Conservation (phyloP, 2,329 filamentous ascomycete genomes). For the Microsporum canis region DNA sequence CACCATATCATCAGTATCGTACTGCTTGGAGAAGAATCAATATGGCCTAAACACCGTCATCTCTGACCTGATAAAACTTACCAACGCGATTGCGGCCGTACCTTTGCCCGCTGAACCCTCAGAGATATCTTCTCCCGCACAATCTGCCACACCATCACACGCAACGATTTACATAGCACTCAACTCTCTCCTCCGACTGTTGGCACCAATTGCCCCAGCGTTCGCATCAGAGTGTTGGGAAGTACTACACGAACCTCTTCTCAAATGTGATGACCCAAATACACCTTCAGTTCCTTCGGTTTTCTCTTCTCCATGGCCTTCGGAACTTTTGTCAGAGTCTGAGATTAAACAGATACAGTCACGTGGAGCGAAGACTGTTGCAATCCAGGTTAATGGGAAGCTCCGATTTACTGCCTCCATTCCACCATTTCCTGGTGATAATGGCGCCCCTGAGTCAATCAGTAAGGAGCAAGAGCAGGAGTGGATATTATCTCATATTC, state of each 20-base stretch:
- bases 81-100: constrained; percentile 52
- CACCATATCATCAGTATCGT: constrained; percentile 55
- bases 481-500: constrained; percentile 52
- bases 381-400: constrained; percentile 73
- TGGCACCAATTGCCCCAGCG: constrained; percentile 69
- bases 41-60: constrained; percentile 74
- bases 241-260: constrained; percentile 35
- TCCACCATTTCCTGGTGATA: constrained; percentile 35
- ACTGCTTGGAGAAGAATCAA: constrained; percentile 56
- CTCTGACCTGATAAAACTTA: constrained; percentile 71
- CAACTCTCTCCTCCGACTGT: constrained; percentile 54
- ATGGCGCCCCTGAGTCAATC: background rate
- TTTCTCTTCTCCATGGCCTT: constrained; percentile 48
- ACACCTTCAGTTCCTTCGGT: constrained; percentile 24
- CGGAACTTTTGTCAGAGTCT: constrained; percentile 25
- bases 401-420: constrained; percentile 58
- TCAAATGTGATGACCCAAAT: constrained; percentile 5
- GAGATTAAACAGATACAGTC: constrained; percentile 38
- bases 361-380: constrained; percentile 41
- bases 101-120: constrained; percentile 18
- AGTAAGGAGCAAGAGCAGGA: constrained; percentile 34
- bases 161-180: constrained; percentile 34
- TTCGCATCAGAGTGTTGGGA: constrained; percentile 74
- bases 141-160: constrained; percentile 22
- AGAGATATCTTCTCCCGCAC: background rate